Percentiles rank a stretch among this genome's conserved stretches.
These are phyloP conservation scores for Solanum ossicruentum DNA, from an alignment of 257 asterid genomes.

Conservation along the genomic window DNA sequence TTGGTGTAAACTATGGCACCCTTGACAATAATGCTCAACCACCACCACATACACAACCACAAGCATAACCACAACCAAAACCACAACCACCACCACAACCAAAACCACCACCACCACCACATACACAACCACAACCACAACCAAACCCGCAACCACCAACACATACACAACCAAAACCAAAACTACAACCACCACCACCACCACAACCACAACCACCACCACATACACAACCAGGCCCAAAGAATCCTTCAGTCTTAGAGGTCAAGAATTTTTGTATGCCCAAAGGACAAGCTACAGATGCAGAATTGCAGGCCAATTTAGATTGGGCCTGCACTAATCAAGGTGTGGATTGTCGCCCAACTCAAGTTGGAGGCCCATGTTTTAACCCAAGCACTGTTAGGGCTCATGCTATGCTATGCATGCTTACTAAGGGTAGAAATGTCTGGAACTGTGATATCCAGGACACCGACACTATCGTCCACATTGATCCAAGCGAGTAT, in stretches of 20 bases:
- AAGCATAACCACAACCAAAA: neutral
- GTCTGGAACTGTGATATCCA: slow-evolving; percentile 51
- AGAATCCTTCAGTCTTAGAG: slow-evolving; percentile 2
- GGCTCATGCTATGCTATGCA: slow-evolving; percentile 63
- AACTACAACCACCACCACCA: neutral
- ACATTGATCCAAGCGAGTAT: slow-evolving; percentile 50
- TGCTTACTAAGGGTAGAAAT: slow-evolving; percentile 43
- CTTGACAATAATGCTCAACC: slow-evolving; percentile 53
- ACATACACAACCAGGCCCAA: neutral
- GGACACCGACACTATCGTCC: slow-evolving; percentile 26
- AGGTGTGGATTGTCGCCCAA: slow-evolving; percentile 33
- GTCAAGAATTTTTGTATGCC: slow-evolving; percentile 65
- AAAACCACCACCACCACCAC: neutral
- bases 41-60: slow-evolving; percentile 47
- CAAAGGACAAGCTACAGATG: slow-evolving; percentile 25
- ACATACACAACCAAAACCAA: slow-evolving; percentile 17
- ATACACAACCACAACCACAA: no score
- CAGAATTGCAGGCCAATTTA: slow-evolving; percentile 39
- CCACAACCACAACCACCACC: neutral
- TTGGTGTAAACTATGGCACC: slow-evolving; percentile 93
- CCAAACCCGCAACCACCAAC: slow-evolving; percentile 48
- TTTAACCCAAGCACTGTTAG: slow-evolving; percentile 37
- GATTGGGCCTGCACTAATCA: slow-evolving; percentile 54
- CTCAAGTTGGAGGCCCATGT: slow-evolving; percentile 55
- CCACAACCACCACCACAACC: neutral